These are phyloP conservation scores for Beauveria bassiana DNA, from an alignment of 2,329 filamentous ascomycete genomes.

Conservation along the genomic window DNA sequence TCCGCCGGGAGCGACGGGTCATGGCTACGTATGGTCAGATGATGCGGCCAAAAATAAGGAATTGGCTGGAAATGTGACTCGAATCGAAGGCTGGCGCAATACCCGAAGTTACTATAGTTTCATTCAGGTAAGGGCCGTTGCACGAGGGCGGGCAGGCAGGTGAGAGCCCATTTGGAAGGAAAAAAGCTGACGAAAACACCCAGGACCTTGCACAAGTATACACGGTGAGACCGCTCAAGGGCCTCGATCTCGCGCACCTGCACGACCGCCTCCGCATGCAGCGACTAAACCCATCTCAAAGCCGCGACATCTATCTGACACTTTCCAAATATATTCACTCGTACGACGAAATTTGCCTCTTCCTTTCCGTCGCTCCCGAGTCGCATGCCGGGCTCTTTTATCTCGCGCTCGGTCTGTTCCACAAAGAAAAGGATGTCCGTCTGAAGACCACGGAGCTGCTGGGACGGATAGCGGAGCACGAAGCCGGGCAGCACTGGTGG, in stretches of 20 bases:
- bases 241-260: conserved; percentile 84
- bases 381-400: conserved; percentile 87
- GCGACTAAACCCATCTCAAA: conserved; percentile 66
- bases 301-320: conserved; percentile 77
- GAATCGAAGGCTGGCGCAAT: conserved; percentile 91
- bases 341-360: conserved; percentile 78
- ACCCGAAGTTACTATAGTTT: conserved; percentile 94
- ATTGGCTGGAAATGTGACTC: conserved; percentile 80
- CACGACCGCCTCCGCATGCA: conserved; percentile 84
- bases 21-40: conserved; percentile 93
- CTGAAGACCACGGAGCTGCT: conserved; percentile 70
- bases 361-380: conserved; percentile 76
- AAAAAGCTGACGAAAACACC: conserved; percentile 17
- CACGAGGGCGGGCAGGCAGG: neutral
- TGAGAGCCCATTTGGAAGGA: neutral
- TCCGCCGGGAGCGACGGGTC: conserved; percentile 59
- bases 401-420: conserved; percentile 81
- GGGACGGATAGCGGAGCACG: conserved; percentile 75
- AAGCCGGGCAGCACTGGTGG: conserved; percentile 93
- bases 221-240: conserved; percentile 60
- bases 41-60: conserved; percentile 74
- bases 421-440: conserved; percentile 75
- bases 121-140: conserved; percentile 57
- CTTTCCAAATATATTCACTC: conserved; percentile 67
- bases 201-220: conserved; percentile 61